Percentiles rank a stretch among this genome's conserved stretches.
Evolutionary conservation across 75 land plant genomes (phyloP).

Genomic region (Cupressus sempervirens): DNA sequence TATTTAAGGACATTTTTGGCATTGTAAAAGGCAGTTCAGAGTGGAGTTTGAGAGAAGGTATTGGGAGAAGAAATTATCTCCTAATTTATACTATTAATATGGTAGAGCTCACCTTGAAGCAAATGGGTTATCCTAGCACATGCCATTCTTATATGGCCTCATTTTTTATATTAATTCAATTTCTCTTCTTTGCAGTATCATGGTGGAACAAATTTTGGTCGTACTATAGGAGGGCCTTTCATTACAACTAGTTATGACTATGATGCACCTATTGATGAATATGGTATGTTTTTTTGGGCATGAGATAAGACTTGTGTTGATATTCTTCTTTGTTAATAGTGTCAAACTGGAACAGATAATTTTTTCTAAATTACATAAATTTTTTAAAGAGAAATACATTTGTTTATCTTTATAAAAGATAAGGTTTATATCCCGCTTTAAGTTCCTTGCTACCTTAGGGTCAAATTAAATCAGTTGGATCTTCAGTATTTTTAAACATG

Average conservation of each 20-base stretch:
- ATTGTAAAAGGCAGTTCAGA: no score
- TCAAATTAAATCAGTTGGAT: neutral
- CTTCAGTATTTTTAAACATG: neutral
- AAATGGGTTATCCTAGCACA: neutral
- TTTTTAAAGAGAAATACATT: neutral
- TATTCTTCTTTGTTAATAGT: neutral
- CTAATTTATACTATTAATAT: no score
- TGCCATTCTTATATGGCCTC: neutral
- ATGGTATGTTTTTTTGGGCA: constrained; percentile 14
- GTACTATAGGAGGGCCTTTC: constrained; percentile 44
- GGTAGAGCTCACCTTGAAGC: constrained; percentile 21
- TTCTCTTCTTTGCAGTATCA: constrained; percentile 24
- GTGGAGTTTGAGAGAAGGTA: no score
- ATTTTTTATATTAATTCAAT: neutral
- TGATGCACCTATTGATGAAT: constrained; percentile 51
- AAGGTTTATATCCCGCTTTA: neutral
- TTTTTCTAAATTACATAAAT: neutral
- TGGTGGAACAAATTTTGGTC: constrained; percentile 49
- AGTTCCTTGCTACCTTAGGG: neutral
- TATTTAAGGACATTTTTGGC: no score
- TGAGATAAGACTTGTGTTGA: neutral
- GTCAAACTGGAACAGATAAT: neutral
- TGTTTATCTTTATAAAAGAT: no score
- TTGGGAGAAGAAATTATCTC: no score
- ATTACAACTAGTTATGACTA: constrained; percentile 41